Evolutionary conservation across 805 yeast genomes (phyloP).

Genomic region (Saturnispora hagleri): DNA sequence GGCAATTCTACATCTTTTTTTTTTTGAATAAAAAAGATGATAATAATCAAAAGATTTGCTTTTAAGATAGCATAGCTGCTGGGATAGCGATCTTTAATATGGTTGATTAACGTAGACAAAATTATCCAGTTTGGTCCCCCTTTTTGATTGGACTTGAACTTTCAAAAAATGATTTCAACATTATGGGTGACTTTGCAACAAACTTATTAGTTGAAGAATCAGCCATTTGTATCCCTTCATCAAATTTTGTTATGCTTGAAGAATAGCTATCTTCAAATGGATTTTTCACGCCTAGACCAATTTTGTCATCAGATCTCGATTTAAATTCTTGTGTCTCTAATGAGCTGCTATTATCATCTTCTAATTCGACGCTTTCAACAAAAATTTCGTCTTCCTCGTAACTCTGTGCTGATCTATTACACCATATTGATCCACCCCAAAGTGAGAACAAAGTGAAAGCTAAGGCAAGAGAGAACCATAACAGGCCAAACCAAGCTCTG

Average conservation of each 20-base stretch:
- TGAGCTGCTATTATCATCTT: slow-evolving; percentile 7
- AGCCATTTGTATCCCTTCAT: not conserved
- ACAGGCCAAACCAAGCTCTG: slow-evolving; percentile 28
- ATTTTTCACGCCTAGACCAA: not conserved
- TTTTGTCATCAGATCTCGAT: not conserved
- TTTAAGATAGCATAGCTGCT: not conserved
- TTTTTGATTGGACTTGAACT: not conserved
- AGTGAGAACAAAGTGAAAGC: slow-evolving; percentile 12
- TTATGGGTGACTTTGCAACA: slow-evolving; percentile 3
- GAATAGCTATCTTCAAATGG: not conserved
- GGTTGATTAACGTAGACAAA: too few relatives aligned
- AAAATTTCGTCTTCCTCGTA: not conserved
- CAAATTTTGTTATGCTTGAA: not conserved
- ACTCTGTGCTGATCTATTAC: slow-evolving; percentile 34
- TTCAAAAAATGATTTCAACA: slow-evolving; percentile 1
- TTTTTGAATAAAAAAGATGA: not conserved
- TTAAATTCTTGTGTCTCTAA: not conserved
- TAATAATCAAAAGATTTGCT: not conserved
- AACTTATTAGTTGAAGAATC: not conserved
- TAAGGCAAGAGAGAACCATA: slow-evolving; percentile 32
- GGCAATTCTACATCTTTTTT: not conserved
- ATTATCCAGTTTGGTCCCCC: too few relatives aligned
- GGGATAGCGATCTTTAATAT: too few relatives aligned
- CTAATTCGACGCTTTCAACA: not conserved
- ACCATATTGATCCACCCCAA: slow-evolving; percentile 44